Conservation (phyloP, 2,329 filamentous ascomycete species). For the Sclerotinia sclerotiorum region DNA sequence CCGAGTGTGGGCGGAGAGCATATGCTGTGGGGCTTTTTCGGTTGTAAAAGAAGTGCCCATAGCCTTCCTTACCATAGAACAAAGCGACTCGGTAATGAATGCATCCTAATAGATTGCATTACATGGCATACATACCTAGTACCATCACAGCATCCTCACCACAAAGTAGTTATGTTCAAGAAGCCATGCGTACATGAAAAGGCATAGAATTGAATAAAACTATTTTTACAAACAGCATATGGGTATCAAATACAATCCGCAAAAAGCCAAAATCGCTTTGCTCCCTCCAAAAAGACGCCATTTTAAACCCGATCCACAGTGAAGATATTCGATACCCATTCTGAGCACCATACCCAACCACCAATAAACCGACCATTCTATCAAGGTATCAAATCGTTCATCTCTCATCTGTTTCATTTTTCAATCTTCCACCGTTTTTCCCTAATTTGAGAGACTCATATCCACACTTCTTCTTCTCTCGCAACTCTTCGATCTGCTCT, state of each 20-base stretch:
- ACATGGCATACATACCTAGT: too few relatives aligned
- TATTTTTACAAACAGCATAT: background rate
- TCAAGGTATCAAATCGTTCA: background rate
- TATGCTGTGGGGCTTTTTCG: background rate
- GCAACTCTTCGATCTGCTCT: conserved; percentile 31
- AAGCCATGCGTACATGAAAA: background rate
- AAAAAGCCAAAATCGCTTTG: conserved; percentile 11
- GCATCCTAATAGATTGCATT: too few relatives aligned
- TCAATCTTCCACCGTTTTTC: conserved; percentile 8
- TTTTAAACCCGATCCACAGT: conserved; percentile 3
- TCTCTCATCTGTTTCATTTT: background rate
- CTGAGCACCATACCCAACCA: background rate
- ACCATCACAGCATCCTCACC: background rate
- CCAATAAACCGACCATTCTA: background rate
- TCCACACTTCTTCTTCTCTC: conserved; percentile 32
- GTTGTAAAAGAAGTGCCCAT: too few relatives aligned
- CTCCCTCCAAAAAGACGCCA: background rate
- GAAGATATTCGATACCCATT: conserved; percentile 1
- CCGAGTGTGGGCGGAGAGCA: background rate
- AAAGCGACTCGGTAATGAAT: too few relatives aligned
- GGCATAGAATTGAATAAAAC: conserved; percentile 10
- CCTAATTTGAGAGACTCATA: background rate
- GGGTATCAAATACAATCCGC: conserved; percentile 23
- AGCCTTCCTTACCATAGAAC: too few relatives aligned
- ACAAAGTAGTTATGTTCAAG: background rate